Conservation (phyloP, 768 basidiomycete genomes). For the Boletus bicolor region DNA sequence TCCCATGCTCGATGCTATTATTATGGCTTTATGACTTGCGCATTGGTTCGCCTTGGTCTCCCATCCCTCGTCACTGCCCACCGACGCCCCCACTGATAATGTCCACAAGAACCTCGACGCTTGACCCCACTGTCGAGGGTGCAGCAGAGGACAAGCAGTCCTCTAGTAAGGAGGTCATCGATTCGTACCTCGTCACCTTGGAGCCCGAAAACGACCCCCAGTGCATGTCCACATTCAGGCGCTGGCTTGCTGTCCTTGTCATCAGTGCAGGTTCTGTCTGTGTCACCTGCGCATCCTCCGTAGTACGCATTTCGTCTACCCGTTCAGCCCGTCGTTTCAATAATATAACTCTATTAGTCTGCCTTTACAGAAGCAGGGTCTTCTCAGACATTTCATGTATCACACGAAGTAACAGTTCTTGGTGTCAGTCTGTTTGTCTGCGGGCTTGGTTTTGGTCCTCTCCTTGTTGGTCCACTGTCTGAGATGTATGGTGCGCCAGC, state of each 20-base stretch:
- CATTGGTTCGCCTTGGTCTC: neutral
- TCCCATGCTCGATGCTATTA: constrained; percentile 9
- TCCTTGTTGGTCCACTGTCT: constrained; percentile 41
- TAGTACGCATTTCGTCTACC: constrained; percentile 37
- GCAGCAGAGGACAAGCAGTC: neutral
- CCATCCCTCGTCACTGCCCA: neutral
- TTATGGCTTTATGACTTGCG: neutral
- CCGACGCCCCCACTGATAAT: neutral
- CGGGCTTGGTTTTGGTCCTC: constrained; percentile 35
- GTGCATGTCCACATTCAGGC: constrained; percentile 36
- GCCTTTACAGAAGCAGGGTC: constrained; percentile 62
- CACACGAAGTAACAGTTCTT: constrained; percentile 49
- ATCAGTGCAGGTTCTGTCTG: constrained; percentile 49
- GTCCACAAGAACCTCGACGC: constrained; percentile 7
- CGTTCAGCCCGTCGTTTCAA: neutral
- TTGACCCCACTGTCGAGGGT: constrained; percentile 8
- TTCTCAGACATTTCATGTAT: constrained; percentile 49
- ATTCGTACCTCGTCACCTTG: constrained; percentile 34
- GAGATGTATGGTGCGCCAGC: constrained; percentile 32
- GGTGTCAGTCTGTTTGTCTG: constrained; percentile 44
- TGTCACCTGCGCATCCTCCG: constrained; percentile 54
- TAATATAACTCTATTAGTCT: constrained; percentile 37
- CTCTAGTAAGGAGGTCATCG: constrained; percentile 1
- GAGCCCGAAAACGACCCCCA: constrained; percentile 44
- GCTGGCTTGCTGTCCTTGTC: constrained; percentile 47